Conservation (phyloP, 139 green algal species). For the Volvox africanus region DNA sequence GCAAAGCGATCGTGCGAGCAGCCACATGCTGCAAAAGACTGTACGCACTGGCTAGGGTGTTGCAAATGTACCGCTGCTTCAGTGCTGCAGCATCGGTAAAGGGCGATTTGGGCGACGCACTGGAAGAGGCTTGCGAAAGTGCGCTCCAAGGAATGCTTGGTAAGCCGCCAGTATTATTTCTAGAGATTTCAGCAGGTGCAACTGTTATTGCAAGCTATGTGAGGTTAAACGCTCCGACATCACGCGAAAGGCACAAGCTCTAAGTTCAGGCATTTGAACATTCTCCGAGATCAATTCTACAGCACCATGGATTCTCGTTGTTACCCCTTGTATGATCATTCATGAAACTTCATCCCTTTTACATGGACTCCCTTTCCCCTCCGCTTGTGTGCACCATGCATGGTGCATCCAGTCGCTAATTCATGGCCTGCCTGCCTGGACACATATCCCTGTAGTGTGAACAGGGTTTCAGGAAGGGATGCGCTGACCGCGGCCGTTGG, state of each 20-base stretch:
- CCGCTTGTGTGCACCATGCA: too few species aligned
- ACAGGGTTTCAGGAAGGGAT: too few species aligned
- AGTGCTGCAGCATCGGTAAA: background rate
- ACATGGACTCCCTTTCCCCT: too few species aligned
- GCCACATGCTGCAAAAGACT: background rate
- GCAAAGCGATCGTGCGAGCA: background rate
- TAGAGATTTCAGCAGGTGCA: background rate
- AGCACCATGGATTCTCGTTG: too few species aligned
- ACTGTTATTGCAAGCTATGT: background rate
- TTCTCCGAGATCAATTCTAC: too few species aligned
- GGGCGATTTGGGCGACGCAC: background rate
- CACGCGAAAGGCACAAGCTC: background rate
- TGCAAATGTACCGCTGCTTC: conserved; percentile 5
- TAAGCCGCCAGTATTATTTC: background rate
- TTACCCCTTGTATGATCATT: too few species aligned
- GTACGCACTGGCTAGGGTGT: background rate
- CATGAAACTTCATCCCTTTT: too few species aligned
- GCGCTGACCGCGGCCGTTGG: too few species aligned
- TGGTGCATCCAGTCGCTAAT: too few species aligned
- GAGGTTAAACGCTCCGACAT: background rate
- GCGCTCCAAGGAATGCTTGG: conserved; percentile 33
- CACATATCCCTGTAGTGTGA: too few species aligned
- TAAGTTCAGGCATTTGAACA: background rate
- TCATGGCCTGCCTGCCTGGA: too few species aligned
- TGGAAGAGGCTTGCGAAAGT: background rate